These are phyloP conservation scores for Pseudogymnoascus sp. DNA, from an alignment of 2,329 filamentous ascomycete species.

Conservation along the genomic window DNA sequence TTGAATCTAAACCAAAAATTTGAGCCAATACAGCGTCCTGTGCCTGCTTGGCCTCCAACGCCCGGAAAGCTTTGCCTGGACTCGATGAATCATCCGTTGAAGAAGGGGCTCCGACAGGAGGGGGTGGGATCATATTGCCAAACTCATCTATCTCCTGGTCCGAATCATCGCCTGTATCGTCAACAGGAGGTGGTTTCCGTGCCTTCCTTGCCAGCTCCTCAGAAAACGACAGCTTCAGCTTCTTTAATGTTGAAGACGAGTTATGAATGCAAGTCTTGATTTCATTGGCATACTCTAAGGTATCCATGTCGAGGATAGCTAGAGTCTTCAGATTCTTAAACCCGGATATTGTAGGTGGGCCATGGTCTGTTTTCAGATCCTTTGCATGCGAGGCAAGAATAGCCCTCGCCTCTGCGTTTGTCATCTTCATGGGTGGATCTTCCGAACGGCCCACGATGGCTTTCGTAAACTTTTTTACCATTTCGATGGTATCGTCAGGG, in stretches of 20 bases:
- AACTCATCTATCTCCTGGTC: slow-evolving; percentile 47
- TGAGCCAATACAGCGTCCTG: slow-evolving; percentile 46
- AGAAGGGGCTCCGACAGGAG: slow-evolving; percentile 24
- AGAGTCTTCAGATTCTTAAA: slow-evolving; percentile 48
- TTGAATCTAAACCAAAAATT: slow-evolving; percentile 44
- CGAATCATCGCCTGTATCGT: slow-evolving; percentile 38
- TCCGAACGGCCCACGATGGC: neutral
- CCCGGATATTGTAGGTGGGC: slow-evolving; percentile 46
- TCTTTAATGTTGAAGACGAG: slow-evolving; percentile 45
- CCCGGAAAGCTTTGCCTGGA: slow-evolving; percentile 39
- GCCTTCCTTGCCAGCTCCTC: slow-evolving; percentile 40
- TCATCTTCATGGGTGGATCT: neutral
- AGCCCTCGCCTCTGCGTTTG: neutral
- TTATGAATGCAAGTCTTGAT: slow-evolving; percentile 47
- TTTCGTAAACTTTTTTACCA: neutral
- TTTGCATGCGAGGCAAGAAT: neutral
- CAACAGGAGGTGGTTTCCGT: slow-evolving; percentile 34
- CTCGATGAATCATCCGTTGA: slow-evolving; percentile 32
- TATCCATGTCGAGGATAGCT: slow-evolving; percentile 52
- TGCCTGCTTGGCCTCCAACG: slow-evolving; percentile 44
- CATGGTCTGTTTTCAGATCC: slow-evolving; percentile 19
- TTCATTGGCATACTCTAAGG: slow-evolving; percentile 46
- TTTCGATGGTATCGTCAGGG: neutral
- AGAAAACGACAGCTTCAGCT: slow-evolving; percentile 52
- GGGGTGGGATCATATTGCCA: slow-evolving; percentile 31